phyloP scores from a whole-genome alignment of 768 basidiomycete species.

The Tricholomella constricta region DNA sequence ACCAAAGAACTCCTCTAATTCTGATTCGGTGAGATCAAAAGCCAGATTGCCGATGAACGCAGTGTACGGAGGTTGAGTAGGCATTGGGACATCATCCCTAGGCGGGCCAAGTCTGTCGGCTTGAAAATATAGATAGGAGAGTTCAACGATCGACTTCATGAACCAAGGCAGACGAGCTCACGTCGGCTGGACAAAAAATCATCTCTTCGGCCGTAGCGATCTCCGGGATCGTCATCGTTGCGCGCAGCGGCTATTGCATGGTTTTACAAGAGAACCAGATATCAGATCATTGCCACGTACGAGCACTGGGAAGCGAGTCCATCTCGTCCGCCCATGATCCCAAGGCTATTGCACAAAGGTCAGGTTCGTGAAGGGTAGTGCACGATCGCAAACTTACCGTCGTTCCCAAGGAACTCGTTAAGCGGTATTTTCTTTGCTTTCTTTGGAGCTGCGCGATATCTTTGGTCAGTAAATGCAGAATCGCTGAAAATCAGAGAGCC shows the following conservation, averaged over 20 bases:
- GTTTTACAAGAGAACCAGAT: slow-evolving; percentile 8
- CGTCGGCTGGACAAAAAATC: slow-evolving; percentile 66
- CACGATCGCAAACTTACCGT: slow-evolving; percentile 52
- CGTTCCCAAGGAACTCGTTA: slow-evolving; percentile 90
- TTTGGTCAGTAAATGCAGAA: neutral
- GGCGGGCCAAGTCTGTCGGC: slow-evolving; percentile 61
- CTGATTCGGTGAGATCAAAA: slow-evolving; percentile 86
- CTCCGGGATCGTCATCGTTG: slow-evolving; percentile 65
- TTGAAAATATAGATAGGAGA: slow-evolving; percentile 22
- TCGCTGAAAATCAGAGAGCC: slow-evolving; percentile 1
- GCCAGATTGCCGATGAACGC: slow-evolving; percentile 96
- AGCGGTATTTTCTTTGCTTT: slow-evolving; percentile 92
- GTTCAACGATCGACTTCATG: no score
- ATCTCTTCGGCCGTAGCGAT: slow-evolving; percentile 60
- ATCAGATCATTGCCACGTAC: slow-evolving; percentile 52
- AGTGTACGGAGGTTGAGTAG: slow-evolving; percentile 91
- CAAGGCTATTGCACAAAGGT: slow-evolving; percentile 49
- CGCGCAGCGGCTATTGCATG: slow-evolving; percentile 61
- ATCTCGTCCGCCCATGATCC: slow-evolving; percentile 99
- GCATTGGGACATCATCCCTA: slow-evolving; percentile 94
- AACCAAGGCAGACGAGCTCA: no score
- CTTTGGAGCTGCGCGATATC: slow-evolving; percentile 67
- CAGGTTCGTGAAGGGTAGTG: slow-evolving; percentile 12
- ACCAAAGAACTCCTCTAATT: slow-evolving; percentile 80
- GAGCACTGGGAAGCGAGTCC: slow-evolving; percentile 90